phyloP scores from a whole-genome alignment of 495 filamentous ascomycete genomes.

The Penicillium turbatum region DNA sequence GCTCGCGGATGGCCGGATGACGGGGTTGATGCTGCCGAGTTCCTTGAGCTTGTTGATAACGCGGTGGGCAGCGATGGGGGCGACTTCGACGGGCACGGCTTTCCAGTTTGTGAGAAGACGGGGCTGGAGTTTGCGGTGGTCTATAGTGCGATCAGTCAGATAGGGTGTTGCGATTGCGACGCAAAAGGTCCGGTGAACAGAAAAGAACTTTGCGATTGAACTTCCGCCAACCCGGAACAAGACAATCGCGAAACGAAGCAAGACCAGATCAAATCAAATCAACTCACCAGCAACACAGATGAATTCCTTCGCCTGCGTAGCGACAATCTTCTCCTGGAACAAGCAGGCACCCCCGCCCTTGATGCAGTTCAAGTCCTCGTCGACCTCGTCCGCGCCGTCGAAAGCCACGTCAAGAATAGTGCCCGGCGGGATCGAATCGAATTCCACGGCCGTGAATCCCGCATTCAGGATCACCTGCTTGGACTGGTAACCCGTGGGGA shows the following conservation, averaged over 20 bases:
- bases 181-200: not conserved
- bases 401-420: conserved; percentile 76
- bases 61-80: conserved; percentile 69
- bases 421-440: conserved; percentile 62
- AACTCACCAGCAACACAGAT: conserved; percentile 81
- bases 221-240: not conserved
- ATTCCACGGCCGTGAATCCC: conserved; percentile 69
- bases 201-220: not conserved
- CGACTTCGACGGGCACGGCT: conserved; percentile 87
- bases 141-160: conserved; percentile 33
- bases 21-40: conserved; percentile 67
- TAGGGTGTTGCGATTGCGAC: not conserved
- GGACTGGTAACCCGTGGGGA: conserved; percentile 90
- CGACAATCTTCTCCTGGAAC: conserved; percentile 97
- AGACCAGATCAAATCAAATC: not conserved
- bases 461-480: conserved; percentile 74
- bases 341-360: conserved; percentile 96
- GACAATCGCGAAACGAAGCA: not conserved
- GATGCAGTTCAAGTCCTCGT: conserved; percentile 91
- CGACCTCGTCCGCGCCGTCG: conserved; percentile 95
- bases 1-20: conserved; percentile 60
- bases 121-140: conserved; percentile 79
- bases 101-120: conserved; percentile 77
- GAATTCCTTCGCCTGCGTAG: conserved; percentile 78
- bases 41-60: conserved; percentile 62